Percentiles rank a stretch among this genome's conserved stretches.
Conservation (phyloP, 805 yeast genomes). For the Wickerhamiella musiphila region DNA sequence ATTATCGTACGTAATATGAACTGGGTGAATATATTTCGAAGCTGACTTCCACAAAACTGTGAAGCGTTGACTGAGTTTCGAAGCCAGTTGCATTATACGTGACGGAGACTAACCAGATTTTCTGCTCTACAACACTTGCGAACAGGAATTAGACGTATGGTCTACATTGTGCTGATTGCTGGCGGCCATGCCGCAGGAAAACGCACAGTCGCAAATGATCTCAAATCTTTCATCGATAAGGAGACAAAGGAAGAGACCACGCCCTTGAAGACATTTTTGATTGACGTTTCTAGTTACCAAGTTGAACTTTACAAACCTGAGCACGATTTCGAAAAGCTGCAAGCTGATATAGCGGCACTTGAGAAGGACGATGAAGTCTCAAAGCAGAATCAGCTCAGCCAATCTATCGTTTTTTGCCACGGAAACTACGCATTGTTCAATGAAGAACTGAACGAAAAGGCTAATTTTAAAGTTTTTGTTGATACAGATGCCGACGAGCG, state of each 20-base stretch:
- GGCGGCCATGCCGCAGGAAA: slow-evolving; percentile 52
- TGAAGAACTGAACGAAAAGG: slow-evolving; percentile 32
- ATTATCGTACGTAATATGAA: slow-evolving; percentile 6
- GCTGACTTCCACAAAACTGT: neutral
- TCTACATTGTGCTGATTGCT: slow-evolving; percentile 31
- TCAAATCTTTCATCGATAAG: slow-evolving; percentile 20
- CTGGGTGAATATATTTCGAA: slow-evolving; percentile 9
- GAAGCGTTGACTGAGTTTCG: no score
- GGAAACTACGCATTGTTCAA: slow-evolving; percentile 73
- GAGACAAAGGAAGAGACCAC: slow-evolving; percentile 16
- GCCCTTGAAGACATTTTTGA: slow-evolving; percentile 10
- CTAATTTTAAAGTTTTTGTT: slow-evolving; percentile 53
- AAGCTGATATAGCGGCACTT: neutral
- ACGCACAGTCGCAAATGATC: slow-evolving; percentile 20
- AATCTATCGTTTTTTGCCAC: slow-evolving; percentile 33
- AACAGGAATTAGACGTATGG: slow-evolving; percentile 5
- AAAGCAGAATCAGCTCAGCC: neutral
- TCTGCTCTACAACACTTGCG: no score
- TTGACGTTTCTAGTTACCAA: slow-evolving; percentile 31
- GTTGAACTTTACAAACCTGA: slow-evolving; percentile 15
- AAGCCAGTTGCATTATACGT: no score
- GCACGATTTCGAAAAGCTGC: slow-evolving; percentile 22
- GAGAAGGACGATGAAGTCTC: neutral
- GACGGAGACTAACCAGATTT: no score
- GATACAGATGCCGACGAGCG: slow-evolving; percentile 78